Base-by-base conservation (phyloP, 768 basidiomycete species). In the Mycena chlorophos region DNA sequence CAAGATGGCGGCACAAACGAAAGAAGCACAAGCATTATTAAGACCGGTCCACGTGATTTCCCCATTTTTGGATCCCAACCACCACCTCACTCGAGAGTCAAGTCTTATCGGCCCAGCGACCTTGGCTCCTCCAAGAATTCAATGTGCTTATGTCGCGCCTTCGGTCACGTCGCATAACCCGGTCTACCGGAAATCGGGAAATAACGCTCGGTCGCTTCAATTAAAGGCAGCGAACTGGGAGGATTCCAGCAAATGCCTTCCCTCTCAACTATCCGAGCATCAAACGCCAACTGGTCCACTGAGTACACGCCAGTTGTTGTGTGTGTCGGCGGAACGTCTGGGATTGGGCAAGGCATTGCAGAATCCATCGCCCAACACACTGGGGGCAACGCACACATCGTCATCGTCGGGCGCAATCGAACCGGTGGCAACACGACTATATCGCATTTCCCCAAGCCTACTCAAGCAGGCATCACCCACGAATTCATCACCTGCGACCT, bases 321-420 rank as follows among this genome's bases (percentile, higher is more conserved):
- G 5, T 52, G 51, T 26, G 55, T 56, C 34, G 55, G 55, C 19
- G 50, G 49, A n/a, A 56, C 50, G 16, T 56, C 55, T 27, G 46
- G 58, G 38, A 67, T 67, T 30, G 74, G 73, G 25, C 58, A 66
- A 30, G 71, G 63, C 17, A 65, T 66, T 52, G 50, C 34, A 1
- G 42, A 56, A 12, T 37, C 46, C 2, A 52, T 54, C 30, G 56
- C 51, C 0, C 37, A 42, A 19, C 43, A 51, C 31, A 51, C 42
- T 0, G 28, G 51, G 10, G 55, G 55, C 31, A 37, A 37, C 13
- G 50, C 56, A 4, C 56, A 57, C 56, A 57, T 57, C 43, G 38
- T 57, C 42, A 31, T 57, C 25, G 40, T 57, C 19, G 56, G 56
- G 4, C 43, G 51, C 2, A 57, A 57, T 42, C 45, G 28, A 8